These are phyloP conservation scores for Phytophthora quininea DNA, from an alignment of 352 stramenopile species.

Conservation along the genomic window DNA sequence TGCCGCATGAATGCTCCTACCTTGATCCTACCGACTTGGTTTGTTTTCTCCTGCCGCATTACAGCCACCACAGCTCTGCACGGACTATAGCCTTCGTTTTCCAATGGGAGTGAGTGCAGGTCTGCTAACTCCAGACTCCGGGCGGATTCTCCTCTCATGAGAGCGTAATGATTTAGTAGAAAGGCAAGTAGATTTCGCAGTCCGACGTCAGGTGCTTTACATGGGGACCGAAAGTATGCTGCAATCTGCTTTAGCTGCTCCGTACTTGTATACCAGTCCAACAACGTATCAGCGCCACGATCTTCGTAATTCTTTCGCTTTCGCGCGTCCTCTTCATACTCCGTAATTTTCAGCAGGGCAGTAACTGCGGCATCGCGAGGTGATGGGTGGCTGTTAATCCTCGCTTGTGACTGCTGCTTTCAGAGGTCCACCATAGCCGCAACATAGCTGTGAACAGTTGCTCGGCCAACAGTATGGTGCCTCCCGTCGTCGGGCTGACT, in stretches of 20 bases:
- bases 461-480: no score
- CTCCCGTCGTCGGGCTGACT: no score
- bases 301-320: no score
- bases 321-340: no score
- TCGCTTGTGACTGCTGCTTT: no score
- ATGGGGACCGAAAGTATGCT: slow-evolving; percentile 1
- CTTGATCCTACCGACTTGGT: slow-evolving; percentile 12
- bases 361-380: no score
- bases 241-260: slow-evolving; percentile 4
- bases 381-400: no score
- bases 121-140: slow-evolving; percentile 5
- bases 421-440: no score
- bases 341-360: no score
- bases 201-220: background rate
- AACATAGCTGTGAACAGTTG: no score
- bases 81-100: slow-evolving; percentile 8
- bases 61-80: slow-evolving; percentile 10
- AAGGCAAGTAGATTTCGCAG: slow-evolving; percentile 9
- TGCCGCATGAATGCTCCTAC: slow-evolving; percentile 11
- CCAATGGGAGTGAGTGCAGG: slow-evolving; percentile 7
- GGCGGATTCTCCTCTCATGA: slow-evolving; percentile 7
- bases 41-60: slow-evolving; percentile 21
- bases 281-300: no score
- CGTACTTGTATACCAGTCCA: background rate
- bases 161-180: slow-evolving; percentile 8